phyloP scores from a whole-genome alignment of 352 stramenopile species.

The Phytophthora ramorum region DNA sequence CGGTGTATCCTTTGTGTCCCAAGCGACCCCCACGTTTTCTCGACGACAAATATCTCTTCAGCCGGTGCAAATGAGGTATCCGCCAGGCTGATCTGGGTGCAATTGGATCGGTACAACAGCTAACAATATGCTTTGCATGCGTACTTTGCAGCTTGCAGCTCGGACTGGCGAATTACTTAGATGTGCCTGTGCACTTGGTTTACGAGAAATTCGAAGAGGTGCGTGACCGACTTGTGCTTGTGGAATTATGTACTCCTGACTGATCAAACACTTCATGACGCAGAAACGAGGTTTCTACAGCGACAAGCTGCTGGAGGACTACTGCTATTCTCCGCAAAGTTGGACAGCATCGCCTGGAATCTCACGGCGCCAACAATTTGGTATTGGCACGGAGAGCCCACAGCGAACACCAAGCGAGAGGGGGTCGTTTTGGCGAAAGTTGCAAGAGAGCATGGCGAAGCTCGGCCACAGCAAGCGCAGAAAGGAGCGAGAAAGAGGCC shows the following conservation, averaged over 20 bases:
- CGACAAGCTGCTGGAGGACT: constrained; percentile 84
- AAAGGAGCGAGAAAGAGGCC: constrained; percentile 49
- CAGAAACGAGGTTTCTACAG: constrained; percentile 85
- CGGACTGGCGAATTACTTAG: constrained; percentile 73
- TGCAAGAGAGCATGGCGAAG: constrained; percentile 76
- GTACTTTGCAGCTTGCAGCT: constrained; percentile 64
- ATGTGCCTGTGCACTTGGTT: constrained; percentile 67
- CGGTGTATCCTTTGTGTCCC: constrained; percentile 78
- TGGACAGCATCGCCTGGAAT: constrained; percentile 83
- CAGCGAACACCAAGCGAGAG: constrained; percentile 40
- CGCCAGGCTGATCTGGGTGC: not conserved
- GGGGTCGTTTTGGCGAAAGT: constrained; percentile 77
- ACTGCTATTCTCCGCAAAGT: constrained; percentile 85
- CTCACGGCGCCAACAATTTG: constrained; percentile 74
- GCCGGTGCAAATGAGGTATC: constrained; percentile 83
- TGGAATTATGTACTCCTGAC: constrained; percentile 2
- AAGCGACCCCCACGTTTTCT: constrained; percentile 58
- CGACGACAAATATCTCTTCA: constrained; percentile 71
- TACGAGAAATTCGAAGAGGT: constrained; percentile 86
- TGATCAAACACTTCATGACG: not conserved
- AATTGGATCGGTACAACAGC: not conserved
- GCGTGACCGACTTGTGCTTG: not conserved
- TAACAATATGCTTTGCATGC: not conserved
- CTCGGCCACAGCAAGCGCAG: constrained; percentile 64
- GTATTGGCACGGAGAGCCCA: constrained; percentile 65